A percentile compares a stretch with the other conserved stretches of the same genome.
Conservation (phyloP, 352 stramenopile species). For the Globisporangium iwayamae region DNA sequence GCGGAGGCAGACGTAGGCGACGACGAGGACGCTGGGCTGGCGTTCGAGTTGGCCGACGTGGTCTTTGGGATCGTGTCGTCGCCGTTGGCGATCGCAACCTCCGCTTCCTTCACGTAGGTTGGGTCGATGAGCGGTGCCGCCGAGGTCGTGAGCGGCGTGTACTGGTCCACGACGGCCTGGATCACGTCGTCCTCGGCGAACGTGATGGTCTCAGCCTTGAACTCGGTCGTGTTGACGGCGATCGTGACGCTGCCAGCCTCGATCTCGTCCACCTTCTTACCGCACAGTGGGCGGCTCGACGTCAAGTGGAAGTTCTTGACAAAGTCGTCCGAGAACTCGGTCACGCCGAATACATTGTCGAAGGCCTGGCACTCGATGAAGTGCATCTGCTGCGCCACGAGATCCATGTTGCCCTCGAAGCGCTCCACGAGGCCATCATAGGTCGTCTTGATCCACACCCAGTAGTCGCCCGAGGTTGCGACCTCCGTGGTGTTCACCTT, state of each 20-base stretch:
- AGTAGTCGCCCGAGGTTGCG: conserved; percentile 55
- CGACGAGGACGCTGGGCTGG: neutral
- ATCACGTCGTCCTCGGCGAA: conserved; percentile 36
- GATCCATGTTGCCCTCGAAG: conserved; percentile 56
- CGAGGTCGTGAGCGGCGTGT: conserved; percentile 19
- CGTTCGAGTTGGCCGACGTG: conserved; percentile 7
- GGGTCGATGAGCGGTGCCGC: conserved; percentile 24
- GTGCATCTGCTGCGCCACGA: conserved; percentile 59
- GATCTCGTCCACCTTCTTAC: conserved; percentile 48
- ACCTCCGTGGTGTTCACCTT: conserved; percentile 32
- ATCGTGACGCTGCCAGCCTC: conserved; percentile 38
- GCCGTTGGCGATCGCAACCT: conserved; percentile 15
- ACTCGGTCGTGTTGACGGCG: conserved; percentile 35
- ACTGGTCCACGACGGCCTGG: conserved; percentile 26
- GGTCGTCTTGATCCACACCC: conserved; percentile 52
- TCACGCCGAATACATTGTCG: conserved; percentile 42
- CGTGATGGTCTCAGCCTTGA: conserved; percentile 30
- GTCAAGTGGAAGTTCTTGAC: conserved; percentile 53
- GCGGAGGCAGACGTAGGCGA: neutral
- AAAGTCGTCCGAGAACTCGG: conserved; percentile 44
- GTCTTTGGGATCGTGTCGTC: conserved; percentile 11
- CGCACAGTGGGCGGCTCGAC: conserved; percentile 40
- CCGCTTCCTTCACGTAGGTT: conserved; percentile 23
- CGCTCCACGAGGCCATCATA: conserved; percentile 51
- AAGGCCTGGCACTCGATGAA: conserved; percentile 61